phyloP scores from a whole-genome alignment of 371 early-diverging fungal genomes.

The Rhizomucor miehei region DNA sequence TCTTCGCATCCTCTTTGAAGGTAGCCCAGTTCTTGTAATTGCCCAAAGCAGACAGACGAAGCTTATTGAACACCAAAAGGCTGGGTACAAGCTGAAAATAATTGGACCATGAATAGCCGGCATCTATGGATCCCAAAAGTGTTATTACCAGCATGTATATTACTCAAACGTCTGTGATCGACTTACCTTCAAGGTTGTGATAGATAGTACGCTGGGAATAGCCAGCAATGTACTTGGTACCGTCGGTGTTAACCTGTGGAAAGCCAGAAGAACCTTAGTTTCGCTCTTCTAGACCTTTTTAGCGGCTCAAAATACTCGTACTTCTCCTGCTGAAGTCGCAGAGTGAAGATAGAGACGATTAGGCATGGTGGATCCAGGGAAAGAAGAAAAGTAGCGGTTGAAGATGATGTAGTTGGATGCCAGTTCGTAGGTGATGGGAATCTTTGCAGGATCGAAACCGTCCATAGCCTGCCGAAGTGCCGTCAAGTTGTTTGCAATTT shows the following conservation, averaged over 20 bases:
- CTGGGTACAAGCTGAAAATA: conserved; percentile 22
- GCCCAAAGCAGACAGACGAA: conserved; percentile 12
- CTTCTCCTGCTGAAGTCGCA: conserved; percentile 21
- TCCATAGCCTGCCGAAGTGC: conserved; percentile 26
- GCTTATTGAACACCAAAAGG: conserved; percentile 17
- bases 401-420: conserved; percentile 26
- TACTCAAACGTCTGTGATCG: background rate
- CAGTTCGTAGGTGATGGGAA: conserved; percentile 29
- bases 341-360: conserved; percentile 31
- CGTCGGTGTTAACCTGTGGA: conserved; percentile 7
- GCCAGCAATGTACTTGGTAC: conserved; percentile 17
- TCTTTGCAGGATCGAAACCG: conserved; percentile 17
- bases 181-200: conserved; percentile 19
- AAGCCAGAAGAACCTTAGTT: too few species aligned
- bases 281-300: too few species aligned
- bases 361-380: conserved; percentile 35
- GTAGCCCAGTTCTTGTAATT: conserved; percentile 17
- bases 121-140: conserved; percentile 1
- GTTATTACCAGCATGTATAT: background rate
- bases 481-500: conserved; percentile 12
- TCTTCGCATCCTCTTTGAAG: conserved; percentile 20
- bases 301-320: too few species aligned
- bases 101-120: conserved; percentile 13
- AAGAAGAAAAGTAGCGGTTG: conserved; percentile 24
- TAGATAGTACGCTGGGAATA: conserved; percentile 32